phyloP scores from a whole-genome alignment of 179 eudicot species.

The Heliamphora pulchella region DNA sequence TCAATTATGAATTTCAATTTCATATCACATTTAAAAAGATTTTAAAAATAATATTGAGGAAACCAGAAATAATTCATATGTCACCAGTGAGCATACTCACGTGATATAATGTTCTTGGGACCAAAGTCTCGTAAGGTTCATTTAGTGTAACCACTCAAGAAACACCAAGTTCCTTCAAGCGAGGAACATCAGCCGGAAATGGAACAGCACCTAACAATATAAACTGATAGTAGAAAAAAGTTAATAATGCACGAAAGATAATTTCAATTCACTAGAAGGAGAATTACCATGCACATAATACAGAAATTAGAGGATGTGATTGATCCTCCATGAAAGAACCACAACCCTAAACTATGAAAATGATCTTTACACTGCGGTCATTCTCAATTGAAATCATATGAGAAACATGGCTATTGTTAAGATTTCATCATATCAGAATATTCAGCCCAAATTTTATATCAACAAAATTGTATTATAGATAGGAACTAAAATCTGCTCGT shows the following conservation, averaged over 20 bases:
- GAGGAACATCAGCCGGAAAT: conserved; percentile 61
- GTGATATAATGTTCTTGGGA: conserved; percentile 63
- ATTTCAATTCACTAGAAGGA: neutral
- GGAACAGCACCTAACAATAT: conserved; percentile 84
- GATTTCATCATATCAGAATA: too few relatives aligned
- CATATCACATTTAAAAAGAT: too few relatives aligned
- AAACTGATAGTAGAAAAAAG: conserved; percentile 34
- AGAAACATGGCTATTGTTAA: too few relatives aligned
- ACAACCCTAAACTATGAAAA: too few relatives aligned
- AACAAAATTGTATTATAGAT: too few relatives aligned
- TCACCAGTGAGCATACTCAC: conserved; percentile 23
- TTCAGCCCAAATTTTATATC: too few relatives aligned
- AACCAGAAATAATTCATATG: neutral
- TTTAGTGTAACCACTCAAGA: conserved; percentile 67
- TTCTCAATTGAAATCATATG: too few relatives aligned
- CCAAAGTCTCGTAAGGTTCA: conserved; percentile 81
- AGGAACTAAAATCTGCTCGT: too few relatives aligned
- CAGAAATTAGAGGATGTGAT: too few relatives aligned
- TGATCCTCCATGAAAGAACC: too few relatives aligned
- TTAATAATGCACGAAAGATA: neutral
- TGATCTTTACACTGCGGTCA: too few relatives aligned
- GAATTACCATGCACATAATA: conserved; percentile 3
- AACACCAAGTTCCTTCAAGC: conserved; percentile 77
- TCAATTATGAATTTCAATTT: too few relatives aligned
- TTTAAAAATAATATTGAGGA: neutral